Evolutionary conservation across 768 basidiomycete species (phyloP).

Genomic region (Boletales sp.): DNA sequence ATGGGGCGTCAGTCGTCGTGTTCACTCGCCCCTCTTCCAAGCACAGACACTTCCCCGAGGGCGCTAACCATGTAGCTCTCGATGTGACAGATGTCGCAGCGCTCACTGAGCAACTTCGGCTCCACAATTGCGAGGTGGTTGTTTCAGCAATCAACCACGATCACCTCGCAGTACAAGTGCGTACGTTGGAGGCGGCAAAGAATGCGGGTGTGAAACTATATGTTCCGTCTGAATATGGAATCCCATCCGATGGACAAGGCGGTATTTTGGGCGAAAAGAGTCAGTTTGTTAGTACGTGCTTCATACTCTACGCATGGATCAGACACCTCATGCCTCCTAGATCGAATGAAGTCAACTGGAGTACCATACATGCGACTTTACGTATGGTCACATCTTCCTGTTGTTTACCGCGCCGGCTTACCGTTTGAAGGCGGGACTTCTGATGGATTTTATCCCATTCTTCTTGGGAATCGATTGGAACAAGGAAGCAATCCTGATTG

Average conservation of each 20-base stretch:
- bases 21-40: slow-evolving; percentile 12
- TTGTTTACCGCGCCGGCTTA: no score
- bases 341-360: no score
- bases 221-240: slow-evolving; percentile 23
- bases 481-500: slow-evolving; percentile 13
- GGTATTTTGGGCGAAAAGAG: not conserved
- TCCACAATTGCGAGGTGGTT: slow-evolving; percentile 22
- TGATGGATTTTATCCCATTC: slow-evolving; percentile 24
- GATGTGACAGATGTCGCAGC: slow-evolving; percentile 11
- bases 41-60: not conserved
- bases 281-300: no score
- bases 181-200: slow-evolving; percentile 29
- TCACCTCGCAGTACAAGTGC: slow-evolving; percentile 16
- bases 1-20: slow-evolving; percentile 7
- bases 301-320: no score
- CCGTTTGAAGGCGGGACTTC: no score
- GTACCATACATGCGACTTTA: no score
- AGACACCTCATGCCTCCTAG: no score
- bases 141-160: slow-evolving; percentile 9
- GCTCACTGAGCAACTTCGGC: slow-evolving; percentile 10
- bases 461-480: slow-evolving; percentile 10
- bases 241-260: slow-evolving; percentile 8
- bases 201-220: slow-evolving; percentile 26
- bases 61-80: not conserved
- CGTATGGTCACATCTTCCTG: no score